Base-by-base conservation (phyloP, 352 stramenopile species). In the Pythium dissotocum region DNA sequence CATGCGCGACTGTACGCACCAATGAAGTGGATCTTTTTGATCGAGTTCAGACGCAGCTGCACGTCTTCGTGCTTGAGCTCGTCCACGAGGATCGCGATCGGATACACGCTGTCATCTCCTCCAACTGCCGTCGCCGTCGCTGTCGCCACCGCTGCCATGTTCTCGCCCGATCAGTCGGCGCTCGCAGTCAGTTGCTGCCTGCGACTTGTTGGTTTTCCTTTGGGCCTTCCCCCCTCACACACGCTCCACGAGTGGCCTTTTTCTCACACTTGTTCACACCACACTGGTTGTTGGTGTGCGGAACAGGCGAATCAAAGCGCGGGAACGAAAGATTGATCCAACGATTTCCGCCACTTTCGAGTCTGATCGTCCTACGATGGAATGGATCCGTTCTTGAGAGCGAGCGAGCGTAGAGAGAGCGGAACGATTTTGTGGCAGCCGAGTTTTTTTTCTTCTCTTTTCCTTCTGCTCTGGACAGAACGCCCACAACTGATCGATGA, bases 31-130 rank as follows among this genome's bases (percentile, higher is more conserved):
- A 98, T 90, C 79, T 96, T 89, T 60, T 87, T 87, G 74, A 97
- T 97, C 63, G 91, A 91, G 71, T 97, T 97, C n/a, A 97, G 79
- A 28, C 91, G 88, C 59, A 97, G 69, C 67, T 97, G 89, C 67
- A 96, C 84, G 67, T 98, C 91, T 65, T 98, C 89, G 70, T 98
- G 91, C 71, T 96, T 96, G 67, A 98, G 78, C 68, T 98, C 89
- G 75, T 98, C 91, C 63, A 98, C 89, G 46, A 98, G 84, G 65
- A 97, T 90, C 52, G 91, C 88, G 60, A 98, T 93, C 28, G 88
- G 84, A 76, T 95, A 94, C 67, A 96, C 64, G 54, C 82, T 93
- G 61, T 93, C 89, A 65, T 96, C 88, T 62, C 44, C 49, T 13
- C 32, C 33, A 8, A 18, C 26, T 10, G 36, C 52, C 35, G 46